Evolutionary conservation across 305 asterid genomes (phyloP), one percentile per base, ranked within the genome.

Genomic region (Euphrasia arctica): DNA sequence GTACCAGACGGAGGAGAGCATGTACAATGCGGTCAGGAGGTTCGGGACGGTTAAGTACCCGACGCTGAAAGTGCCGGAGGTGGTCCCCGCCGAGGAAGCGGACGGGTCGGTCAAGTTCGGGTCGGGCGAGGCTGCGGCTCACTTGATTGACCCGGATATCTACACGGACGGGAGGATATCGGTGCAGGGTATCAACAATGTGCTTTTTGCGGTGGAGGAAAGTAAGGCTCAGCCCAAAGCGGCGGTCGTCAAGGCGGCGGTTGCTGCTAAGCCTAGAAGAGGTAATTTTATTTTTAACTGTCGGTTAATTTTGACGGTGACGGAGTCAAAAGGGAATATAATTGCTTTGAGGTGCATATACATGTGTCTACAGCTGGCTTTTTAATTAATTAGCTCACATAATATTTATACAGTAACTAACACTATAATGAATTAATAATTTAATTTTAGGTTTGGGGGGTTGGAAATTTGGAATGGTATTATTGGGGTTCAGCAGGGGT

Each of bases 101-200:
- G 98, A 92, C 70, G 98, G 98, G 69, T 89, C 97, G 39, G 98
- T 92, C 4, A 87, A 83, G 45, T 92, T 92, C 75, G 98, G 98
- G 62, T 77, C 70, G 39, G 91, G 79, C 0, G 89, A 84, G 61
- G 86, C 82, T 3, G 83, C 95, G 63, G 97, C 93, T 0, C 87
- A 89, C 66, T 75, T 91, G 34, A 76, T 91, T 15, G 98, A 91
- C 79, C 96, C 98, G 4, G 98, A 91, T 75, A 85, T 91, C 15
- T 91, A 89, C 29, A 91, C 95, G 28, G 98, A 91, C 58, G 97
- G 98, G 14, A 70, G 98, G 74, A 91, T 91, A 57, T 91, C 98
- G 3, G 98, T 91, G 25, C 98, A 91, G 76, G 98, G 98, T 12
- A 87, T 91, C 25, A 95, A 91, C 41, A 84, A 85, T 0, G 97